Conservation (phyloP, 192 early-diverging fungal species). For the Geranomyces michiganensis region DNA sequence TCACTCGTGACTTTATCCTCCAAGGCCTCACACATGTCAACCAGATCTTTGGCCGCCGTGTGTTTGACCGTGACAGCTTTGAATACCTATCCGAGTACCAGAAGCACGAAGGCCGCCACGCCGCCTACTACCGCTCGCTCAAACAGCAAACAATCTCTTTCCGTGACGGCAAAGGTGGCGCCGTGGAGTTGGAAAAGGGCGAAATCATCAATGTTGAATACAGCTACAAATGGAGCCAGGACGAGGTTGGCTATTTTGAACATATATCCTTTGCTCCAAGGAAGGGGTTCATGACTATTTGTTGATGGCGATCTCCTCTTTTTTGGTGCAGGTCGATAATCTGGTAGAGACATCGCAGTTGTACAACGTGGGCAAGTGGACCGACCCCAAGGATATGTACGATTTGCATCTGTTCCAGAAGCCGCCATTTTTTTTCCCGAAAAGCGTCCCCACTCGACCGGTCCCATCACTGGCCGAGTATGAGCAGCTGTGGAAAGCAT, state of each 20-base stretch:
- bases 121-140: slow-evolving; percentile 73
- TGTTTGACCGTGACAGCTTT: slow-evolving; percentile 71
- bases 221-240: slow-evolving; percentile 77
- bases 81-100: slow-evolving; percentile 78
- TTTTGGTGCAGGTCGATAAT: not conserved
- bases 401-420: slow-evolving; percentile 52
- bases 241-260: too few relatives aligned
- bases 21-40: slow-evolving; percentile 84
- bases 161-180: slow-evolving; percentile 8
- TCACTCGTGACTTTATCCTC: slow-evolving; percentile 82
- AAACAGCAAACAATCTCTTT: slow-evolving; percentile 55
- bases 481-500: slow-evolving; percentile 77
- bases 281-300: slow-evolving; percentile 47
- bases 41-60: slow-evolving; percentile 55
- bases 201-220: slow-evolving; percentile 91
- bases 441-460: not conserved
- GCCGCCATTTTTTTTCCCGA: slow-evolving; percentile 39
- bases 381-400: slow-evolving; percentile 45
- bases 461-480: slow-evolving; percentile 74
- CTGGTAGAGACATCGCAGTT: slow-evolving; percentile 39
- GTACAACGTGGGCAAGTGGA: slow-evolving; percentile 44
- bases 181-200: slow-evolving; percentile 54
- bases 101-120: slow-evolving; percentile 70
- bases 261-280: slow-evolving; percentile 9
- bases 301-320: slow-evolving; percentile 12